Evolutionary conservation across 2,329 filamentous ascomycete genomes (phyloP), one percentile per base, ranked within the genome.

Genomic region (Colletotrichum liriopes): DNA sequence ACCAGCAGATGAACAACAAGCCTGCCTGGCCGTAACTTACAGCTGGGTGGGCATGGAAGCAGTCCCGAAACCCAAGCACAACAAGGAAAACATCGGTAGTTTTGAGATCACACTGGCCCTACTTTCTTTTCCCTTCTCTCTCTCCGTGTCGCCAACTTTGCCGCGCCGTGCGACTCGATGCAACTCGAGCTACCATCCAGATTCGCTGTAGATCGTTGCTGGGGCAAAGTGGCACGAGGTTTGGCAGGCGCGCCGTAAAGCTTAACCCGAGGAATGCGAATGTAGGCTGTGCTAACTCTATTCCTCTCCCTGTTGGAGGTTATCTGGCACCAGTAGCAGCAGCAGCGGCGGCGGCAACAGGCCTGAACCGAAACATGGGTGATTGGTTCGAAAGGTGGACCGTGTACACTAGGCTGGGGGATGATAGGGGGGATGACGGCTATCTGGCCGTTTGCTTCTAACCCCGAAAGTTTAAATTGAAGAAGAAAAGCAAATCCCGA

Each of bases 401-500:
- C 56, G 56, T 39, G 23, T 35, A 7, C 58, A 32, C 16, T 49
- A 47, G 58, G 20, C 54, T 16, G 59, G 43, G 43, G 29, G 11
- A 12, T 16, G 45, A 26, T 32, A 16, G 47, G 61, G n/a, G 32
- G 32, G 47, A 61, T 51, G 63, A 59, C 61, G 47, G 37, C 39
- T 43, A 35, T 56, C 37, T 67, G 18, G 56, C 64, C 41, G 47
- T 51, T 67, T 71, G 20, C 64, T 71, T 67, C 51, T 45, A 62
- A 67, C 56, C 23, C 63, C 64, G 64, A 67, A 71, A 71, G 32
- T 56, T 58, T 67, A 56, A 67, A 32, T 32, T 37, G 11, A 37
- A 37, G 11, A 9, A 9, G 54, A 67, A 54, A 60, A 47, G 39
- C 49, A 62, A 67, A 71, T 71, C 56, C 64, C 68, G 68, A 67